Evolutionary conservation across 2,329 filamentous ascomycete genomes (phyloP).

Genomic region (Bipolaris gigantea): DNA sequence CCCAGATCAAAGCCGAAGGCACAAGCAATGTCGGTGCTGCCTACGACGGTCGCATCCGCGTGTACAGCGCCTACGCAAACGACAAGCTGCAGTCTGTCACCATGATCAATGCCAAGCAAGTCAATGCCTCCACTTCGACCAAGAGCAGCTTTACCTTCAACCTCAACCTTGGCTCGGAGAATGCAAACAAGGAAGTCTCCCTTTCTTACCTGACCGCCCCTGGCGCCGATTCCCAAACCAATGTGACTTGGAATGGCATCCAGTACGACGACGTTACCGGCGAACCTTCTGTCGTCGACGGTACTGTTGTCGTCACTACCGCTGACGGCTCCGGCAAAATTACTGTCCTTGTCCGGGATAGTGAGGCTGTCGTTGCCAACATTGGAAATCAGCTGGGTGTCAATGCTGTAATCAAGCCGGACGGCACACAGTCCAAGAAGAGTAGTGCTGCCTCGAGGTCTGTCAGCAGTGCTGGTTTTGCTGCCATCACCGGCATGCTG

Average conservation of each 20-base stretch:
- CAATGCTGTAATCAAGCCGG: slow-evolving; percentile 34
- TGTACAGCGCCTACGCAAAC: slow-evolving; percentile 52
- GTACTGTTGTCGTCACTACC: slow-evolving; percentile 33
- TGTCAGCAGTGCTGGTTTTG: slow-evolving; percentile 12
- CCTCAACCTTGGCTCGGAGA: slow-evolving; percentile 46
- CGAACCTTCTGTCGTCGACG: slow-evolving; percentile 42
- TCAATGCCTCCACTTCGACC: slow-evolving; percentile 44
- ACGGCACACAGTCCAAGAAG: slow-evolving; percentile 32
- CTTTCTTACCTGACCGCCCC: slow-evolving; percentile 53
- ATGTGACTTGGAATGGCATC: slow-evolving; percentile 54
- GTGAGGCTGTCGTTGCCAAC: slow-evolving; percentile 52
- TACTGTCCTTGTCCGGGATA: slow-evolving; percentile 46
- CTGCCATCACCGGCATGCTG: slow-evolving; percentile 13
- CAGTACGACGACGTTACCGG: slow-evolving; percentile 49
- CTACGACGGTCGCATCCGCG: slow-evolving; percentile 49
- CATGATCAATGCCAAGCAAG: slow-evolving; percentile 52
- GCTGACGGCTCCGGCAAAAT: slow-evolving; percentile 29
- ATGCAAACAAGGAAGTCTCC: slow-evolving; percentile 49
- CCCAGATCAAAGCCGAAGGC: slow-evolving; percentile 47
- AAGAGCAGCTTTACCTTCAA: slow-evolving; percentile 48
- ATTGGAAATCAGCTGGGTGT: slow-evolving; percentile 46
- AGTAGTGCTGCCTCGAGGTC: slow-evolving; percentile 27
- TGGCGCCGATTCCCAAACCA: slow-evolving; percentile 49
- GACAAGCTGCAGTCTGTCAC: slow-evolving; percentile 48
- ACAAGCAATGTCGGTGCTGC: slow-evolving; percentile 34